phyloP scores from a whole-genome alignment of 305 asterid species.

The Andrographis paniculata region DNA sequence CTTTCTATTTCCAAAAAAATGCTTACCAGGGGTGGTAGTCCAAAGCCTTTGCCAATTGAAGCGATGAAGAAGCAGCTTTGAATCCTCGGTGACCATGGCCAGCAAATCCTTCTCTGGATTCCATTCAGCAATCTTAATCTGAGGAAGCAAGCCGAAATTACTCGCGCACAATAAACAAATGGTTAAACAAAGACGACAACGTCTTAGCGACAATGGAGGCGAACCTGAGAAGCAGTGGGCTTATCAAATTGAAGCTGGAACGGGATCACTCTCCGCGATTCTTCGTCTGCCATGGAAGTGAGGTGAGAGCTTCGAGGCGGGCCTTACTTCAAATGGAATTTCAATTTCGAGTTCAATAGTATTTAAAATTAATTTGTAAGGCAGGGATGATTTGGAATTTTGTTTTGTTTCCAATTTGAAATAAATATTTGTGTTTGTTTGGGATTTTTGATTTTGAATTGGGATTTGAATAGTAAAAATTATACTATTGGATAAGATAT shows the following conservation, averaged over 20 bases:
- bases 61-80: conserved; percentile 88
- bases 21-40: conserved; percentile 73
- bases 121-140: conserved; percentile 95
- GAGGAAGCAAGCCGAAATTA: conserved; percentile 16
- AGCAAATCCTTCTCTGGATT: conserved; percentile 94
- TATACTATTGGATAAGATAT: no score
- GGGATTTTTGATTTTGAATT: no score
- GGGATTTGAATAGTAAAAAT: no score
- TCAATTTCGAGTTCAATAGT: no score
- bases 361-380: no score
- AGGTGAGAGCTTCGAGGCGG: no score
- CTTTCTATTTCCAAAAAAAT: no score
- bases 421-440: no score
- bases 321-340: no score
- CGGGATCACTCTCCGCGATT: conserved; percentile 42
- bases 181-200: background rate
- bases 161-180: background rate
- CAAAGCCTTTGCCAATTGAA: conserved; percentile 99
- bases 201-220: background rate
- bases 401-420: no score
- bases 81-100: conserved; percentile 87
- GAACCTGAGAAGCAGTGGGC: conserved; percentile 76
- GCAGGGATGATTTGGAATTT: no score
- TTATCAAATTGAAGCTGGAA: conserved; percentile 95
- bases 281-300: conserved; percentile 49